These are phyloP conservation scores for Andrographis paniculata DNA, from an alignment of 305 asterid genomes.

Conservation along the genomic window DNA sequence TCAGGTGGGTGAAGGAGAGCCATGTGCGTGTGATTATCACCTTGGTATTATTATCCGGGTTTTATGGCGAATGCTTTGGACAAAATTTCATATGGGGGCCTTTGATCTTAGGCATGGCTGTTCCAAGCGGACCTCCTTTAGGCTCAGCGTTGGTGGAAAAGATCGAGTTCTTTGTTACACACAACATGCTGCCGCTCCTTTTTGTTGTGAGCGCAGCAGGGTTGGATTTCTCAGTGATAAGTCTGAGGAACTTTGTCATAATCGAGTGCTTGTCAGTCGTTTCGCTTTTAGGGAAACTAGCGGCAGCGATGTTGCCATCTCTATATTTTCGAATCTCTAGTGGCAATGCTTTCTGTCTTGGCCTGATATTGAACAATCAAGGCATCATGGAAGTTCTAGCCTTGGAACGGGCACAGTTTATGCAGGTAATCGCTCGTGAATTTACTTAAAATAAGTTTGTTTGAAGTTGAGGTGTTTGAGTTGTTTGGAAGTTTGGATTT, in stretches of 20 bases:
- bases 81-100: conserved; percentile 33
- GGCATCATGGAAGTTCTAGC: conserved; percentile 33
- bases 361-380: conserved; percentile 30
- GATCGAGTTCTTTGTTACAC: conserved; percentile 28
- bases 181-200: conserved; percentile 28
- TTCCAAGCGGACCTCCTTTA: conserved; percentile 41
- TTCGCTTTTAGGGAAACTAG: conserved; percentile 22
- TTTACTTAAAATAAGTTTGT: background rate
- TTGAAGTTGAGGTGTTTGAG: no score
- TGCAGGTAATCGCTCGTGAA: conserved; percentile 15
- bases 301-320: conserved; percentile 26
- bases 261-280: conserved; percentile 18
- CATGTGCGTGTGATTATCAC: conserved; percentile 16
- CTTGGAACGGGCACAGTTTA: conserved; percentile 25
- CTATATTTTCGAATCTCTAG: conserved; percentile 18
- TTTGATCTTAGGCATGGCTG: conserved; percentile 23
- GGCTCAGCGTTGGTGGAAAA: conserved; percentile 31
- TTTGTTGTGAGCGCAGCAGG: conserved; percentile 30
- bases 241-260: conserved; percentile 21
- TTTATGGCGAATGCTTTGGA: conserved; percentile 27
- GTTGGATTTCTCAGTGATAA: conserved; percentile 25
- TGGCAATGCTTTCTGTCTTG: conserved; percentile 27
- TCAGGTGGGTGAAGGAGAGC: conserved; percentile 24
- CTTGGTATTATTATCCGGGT: conserved; percentile 19
- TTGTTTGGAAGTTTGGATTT: no score